Conservation (phyloP, 1,284 basidiomycete genomes). For the Cryptococcus hybrid region DNA sequence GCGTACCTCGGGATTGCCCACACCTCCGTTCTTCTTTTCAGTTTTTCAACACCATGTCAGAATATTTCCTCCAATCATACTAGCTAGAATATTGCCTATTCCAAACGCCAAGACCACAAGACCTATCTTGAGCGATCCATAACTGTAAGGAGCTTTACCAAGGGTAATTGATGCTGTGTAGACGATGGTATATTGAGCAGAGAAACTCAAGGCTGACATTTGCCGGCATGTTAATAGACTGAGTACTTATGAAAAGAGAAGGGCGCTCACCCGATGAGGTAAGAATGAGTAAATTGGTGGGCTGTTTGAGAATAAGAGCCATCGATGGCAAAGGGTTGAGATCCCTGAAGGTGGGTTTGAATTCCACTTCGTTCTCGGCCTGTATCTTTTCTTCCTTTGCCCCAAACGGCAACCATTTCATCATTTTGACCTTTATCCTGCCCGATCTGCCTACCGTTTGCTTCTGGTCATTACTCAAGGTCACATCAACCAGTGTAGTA, state of each 20-base stretch:
- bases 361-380: slow-evolving; percentile 38
- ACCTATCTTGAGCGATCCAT: slow-evolving; percentile 68
- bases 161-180: slow-evolving; percentile 71
- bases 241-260: neutral
- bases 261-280: slow-evolving; percentile 62
- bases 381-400: slow-evolving; percentile 10
- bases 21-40: slow-evolving; percentile 64
- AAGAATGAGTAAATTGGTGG: slow-evolving; percentile 67
- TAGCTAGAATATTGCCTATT: slow-evolving; percentile 65
- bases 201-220: slow-evolving; percentile 61
- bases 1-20: slow-evolving; percentile 64
- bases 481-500: neutral
- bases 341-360: slow-evolving; percentile 64
- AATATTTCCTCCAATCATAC: slow-evolving; percentile 70
- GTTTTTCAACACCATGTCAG: slow-evolving; percentile 62
- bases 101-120: slow-evolving; percentile 73
- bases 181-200: slow-evolving; percentile 62
- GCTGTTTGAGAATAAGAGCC: slow-evolving; percentile 58
- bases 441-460: neutral
- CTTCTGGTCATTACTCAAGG: neutral
- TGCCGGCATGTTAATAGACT: neutral
- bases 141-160: slow-evolving; percentile 60
- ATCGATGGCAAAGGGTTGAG: slow-evolving; percentile 70
- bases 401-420: slow-evolving; percentile 4
- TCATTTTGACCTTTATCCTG: slow-evolving; percentile 5